Conservation (phyloP, 2,329 filamentous ascomycete species). For the Hymenotorrendiella dingleyae region DNA sequence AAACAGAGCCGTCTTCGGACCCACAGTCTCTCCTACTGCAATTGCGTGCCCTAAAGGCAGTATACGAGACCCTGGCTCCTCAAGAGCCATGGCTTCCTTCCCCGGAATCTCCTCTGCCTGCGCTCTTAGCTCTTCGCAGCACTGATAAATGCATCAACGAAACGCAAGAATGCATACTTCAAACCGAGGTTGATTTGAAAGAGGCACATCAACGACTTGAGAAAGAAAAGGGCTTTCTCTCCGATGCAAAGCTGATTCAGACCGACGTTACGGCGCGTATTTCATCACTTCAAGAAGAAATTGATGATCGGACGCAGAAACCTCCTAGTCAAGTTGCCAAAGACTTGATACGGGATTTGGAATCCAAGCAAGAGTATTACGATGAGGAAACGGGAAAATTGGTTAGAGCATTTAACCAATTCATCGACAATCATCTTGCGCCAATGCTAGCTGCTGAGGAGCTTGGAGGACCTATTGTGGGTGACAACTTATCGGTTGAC, state of each 20-base stretch:
- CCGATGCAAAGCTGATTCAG: conserved; percentile 51
- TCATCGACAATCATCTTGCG: conserved; percentile 66
- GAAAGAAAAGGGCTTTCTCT: conserved; percentile 43
- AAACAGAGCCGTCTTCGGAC: conserved; percentile 26
- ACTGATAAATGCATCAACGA: conserved; percentile 59
- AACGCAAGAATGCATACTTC: conserved; percentile 52
- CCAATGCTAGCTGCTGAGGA: conserved; percentile 77
- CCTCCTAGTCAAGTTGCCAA: conserved; percentile 55
- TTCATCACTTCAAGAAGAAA: conserved; percentile 49
- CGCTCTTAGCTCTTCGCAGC: conserved; percentile 64
- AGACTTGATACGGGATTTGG: conserved; percentile 57
- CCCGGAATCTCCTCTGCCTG: conserved; percentile 62
- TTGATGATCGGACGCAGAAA: conserved; percentile 51
- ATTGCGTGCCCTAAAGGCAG: conserved; percentile 50
- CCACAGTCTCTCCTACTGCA: conserved; percentile 36
- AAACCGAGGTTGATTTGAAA: conserved; percentile 38
- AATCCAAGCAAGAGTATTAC: conserved; percentile 52
- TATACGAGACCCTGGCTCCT: conserved; percentile 58
- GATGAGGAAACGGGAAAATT: conserved; percentile 55
- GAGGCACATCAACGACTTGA: conserved; percentile 43
- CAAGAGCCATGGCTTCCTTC: conserved; percentile 61
- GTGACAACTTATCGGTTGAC: conserved; percentile 63
- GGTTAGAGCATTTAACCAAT: conserved; percentile 58
- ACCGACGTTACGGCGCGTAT: conserved; percentile 52
- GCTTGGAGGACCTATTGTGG: conserved; percentile 75